Evolutionary conservation across 2,329 filamentous ascomycete genomes (phyloP).

Genomic region (Aspergillus thermomutatus): DNA sequence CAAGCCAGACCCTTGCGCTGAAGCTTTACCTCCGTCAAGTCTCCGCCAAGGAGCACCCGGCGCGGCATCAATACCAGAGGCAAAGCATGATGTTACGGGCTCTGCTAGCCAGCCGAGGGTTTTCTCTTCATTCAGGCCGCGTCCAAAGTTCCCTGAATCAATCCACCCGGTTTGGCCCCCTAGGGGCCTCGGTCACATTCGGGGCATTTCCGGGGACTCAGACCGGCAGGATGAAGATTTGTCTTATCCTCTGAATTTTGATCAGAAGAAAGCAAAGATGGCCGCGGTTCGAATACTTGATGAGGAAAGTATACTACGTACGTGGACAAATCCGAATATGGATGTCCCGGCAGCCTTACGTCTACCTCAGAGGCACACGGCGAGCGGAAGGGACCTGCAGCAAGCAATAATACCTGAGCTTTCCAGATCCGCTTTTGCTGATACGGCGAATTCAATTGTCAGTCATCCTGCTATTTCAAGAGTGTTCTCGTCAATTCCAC

Average conservation of each 20-base stretch:
- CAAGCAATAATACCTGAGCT: conserved; percentile 28
- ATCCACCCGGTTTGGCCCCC: conserved; percentile 40
- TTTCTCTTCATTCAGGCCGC: conserved; percentile 18
- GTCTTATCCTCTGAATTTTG: conserved; percentile 3
- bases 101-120: background rate
- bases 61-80: background rate
- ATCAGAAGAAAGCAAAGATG: conserved; percentile 39
- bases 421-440: conserved; percentile 14
- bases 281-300: conserved; percentile 29
- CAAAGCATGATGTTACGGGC: background rate
- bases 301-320: conserved; percentile 31
- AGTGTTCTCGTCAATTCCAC: conserved; percentile 59
- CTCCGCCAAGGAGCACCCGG: background rate
- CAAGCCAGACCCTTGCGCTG: conserved; percentile 6
- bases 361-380: conserved; percentile 25
- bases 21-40: background rate
- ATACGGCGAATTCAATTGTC: conserved; percentile 1
- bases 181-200: conserved; percentile 44
- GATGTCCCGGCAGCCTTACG: conserved; percentile 18
- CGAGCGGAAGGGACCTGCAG: conserved; percentile 29
- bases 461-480: conserved; percentile 58
- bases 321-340: conserved; percentile 6
- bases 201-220: conserved; percentile 37
- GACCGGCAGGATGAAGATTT: background rate
- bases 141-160: conserved; percentile 29